Conservation (phyloP, 225 moss, liverwort and hornwort species). For the Asterella californica region DNA sequence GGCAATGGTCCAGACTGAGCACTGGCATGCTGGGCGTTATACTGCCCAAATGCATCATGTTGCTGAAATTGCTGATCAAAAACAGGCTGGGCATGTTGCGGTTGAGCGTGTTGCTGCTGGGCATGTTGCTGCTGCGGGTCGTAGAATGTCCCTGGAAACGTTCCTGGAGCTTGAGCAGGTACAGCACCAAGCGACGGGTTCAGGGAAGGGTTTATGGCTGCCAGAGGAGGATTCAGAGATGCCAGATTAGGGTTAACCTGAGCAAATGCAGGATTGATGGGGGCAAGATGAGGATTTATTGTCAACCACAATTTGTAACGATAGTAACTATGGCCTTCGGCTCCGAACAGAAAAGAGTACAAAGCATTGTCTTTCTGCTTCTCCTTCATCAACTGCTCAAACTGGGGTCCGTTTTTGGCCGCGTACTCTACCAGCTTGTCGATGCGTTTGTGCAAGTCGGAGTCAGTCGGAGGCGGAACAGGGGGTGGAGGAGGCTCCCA, state of each 20-base stretch:
- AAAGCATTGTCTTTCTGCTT: constrained; percentile 94
- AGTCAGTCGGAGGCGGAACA: constrained; percentile 68
- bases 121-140: constrained; percentile 43
- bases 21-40: constrained; percentile 45
- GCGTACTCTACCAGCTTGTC: constrained; percentile 98
- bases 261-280: constrained; percentile 48
- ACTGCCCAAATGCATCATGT: constrained; percentile 67
- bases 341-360: constrained; percentile 89
- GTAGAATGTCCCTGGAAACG: constrained; percentile 49
- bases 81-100: constrained; percentile 54
- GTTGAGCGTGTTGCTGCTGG: constrained; percentile 42
- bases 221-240: constrained; percentile 52
- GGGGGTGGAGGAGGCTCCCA: constrained; percentile 85
- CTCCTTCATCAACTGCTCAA: constrained; percentile 99
- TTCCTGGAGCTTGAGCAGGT: constrained; percentile 41
- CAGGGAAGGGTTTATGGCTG: constrained; percentile 44
- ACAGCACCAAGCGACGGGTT: constrained; percentile 53
- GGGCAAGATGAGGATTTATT: constrained; percentile 66
- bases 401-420: constrained; percentile 95
- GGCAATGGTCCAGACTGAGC: constrained; percentile 59
- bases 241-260: constrained; percentile 54
- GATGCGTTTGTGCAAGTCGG: constrained; percentile 87
- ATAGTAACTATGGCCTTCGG: constrained; percentile 93
- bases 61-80: constrained; percentile 68
- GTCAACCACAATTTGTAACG: constrained; percentile 82